phyloP scores from a whole-genome alignment of 1,284 basidiomycete genomes.

The Apiotrichum mycotoxinovorans region DNA sequence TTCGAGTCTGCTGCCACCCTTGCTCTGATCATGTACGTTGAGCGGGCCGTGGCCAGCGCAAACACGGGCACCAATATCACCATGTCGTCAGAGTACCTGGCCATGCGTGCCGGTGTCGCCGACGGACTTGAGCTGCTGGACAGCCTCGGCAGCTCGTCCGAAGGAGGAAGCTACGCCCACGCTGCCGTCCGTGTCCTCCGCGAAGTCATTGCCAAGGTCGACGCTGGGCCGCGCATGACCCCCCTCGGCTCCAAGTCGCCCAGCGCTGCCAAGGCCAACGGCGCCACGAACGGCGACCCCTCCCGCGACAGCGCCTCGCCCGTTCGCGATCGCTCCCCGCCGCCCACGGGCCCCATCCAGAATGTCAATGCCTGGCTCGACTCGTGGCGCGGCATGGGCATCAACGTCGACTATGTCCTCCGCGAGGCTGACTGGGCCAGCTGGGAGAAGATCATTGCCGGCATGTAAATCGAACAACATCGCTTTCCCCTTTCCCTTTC shows the following conservation, averaged over 20 bases:
- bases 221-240: conserved; percentile 12
- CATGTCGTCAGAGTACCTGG: conserved; percentile 25
- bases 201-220: conserved; percentile 22
- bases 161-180: conserved; percentile 24
- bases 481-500: not conserved
- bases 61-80: conserved; percentile 9
- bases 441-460: conserved; percentile 37
- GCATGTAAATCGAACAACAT: conserved; percentile 22
- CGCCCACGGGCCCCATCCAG: not conserved
- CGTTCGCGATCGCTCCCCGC: not conserved
- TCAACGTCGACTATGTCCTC: conserved; percentile 36
- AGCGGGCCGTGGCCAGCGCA: conserved; percentile 25
- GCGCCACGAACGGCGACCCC: conserved; percentile 8
- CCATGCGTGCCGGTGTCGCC: conserved; percentile 34
- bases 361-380: conserved; percentile 31
- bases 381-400: conserved; percentile 22
- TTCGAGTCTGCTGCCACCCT: conserved; percentile 41
- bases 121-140: conserved; percentile 43
- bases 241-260: conserved; percentile 1
- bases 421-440: conserved; percentile 38
- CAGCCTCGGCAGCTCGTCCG: conserved; percentile 21
- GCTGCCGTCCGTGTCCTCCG: conserved; percentile 35
- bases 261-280: conserved; percentile 4
- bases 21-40: conserved; percentile 39
- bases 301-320: not conserved